Evolutionary conservation across 768 basidiomycete genomes (phyloP).

Genomic region (Trichaptum fuscoviolaceum): DNA sequence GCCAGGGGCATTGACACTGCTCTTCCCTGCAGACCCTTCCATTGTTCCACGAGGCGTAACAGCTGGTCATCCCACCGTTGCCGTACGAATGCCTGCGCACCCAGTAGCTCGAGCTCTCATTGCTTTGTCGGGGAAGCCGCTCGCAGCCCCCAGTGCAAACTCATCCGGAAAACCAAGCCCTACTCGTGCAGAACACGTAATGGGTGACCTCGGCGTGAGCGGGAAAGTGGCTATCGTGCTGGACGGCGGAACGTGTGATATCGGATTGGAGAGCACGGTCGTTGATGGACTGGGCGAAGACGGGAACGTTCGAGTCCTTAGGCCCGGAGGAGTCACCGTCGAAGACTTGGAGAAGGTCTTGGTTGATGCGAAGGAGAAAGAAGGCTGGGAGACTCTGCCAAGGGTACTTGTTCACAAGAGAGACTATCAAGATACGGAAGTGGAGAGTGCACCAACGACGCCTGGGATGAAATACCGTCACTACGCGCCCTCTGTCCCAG

Average conservation of each 20-base stretch:
- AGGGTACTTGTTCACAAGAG: slow-evolving; percentile 72
- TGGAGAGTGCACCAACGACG: slow-evolving; percentile 82
- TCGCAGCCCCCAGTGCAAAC: slow-evolving; percentile 96
- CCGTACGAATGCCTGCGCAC: slow-evolving; percentile 92
- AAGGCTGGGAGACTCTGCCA: slow-evolving; percentile 26
- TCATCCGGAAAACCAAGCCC: slow-evolving; percentile 92
- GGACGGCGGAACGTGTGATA: slow-evolving; percentile 86
- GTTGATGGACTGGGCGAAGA: slow-evolving; percentile 74
- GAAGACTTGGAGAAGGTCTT: slow-evolving; percentile 75
- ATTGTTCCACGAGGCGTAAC: slow-evolving; percentile 73
- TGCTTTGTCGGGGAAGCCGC: slow-evolving; percentile 60
- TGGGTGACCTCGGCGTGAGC: slow-evolving; percentile 53
- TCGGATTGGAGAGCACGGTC: slow-evolving; percentile 95
- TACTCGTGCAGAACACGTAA: slow-evolving; percentile 82
- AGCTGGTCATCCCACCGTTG: slow-evolving; percentile 75
- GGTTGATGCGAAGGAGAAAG: slow-evolving; percentile 31
- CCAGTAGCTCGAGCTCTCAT: slow-evolving; percentile 90
- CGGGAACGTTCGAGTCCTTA: slow-evolving; percentile 72
- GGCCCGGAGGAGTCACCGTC: slow-evolving; percentile 90
- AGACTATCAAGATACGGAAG: slow-evolving; percentile 64
- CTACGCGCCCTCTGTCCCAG: slow-evolving; percentile 88
- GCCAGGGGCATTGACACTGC: slow-evolving; percentile 90
- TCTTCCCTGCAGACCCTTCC: slow-evolving; percentile 71
- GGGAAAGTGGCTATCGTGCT: slow-evolving; percentile 75
- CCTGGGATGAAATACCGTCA: slow-evolving; percentile 99